phyloP scores from a whole-genome alignment of 2,329 filamentous ascomycete species.

The Byssoonygena ceratinophila region DNA sequence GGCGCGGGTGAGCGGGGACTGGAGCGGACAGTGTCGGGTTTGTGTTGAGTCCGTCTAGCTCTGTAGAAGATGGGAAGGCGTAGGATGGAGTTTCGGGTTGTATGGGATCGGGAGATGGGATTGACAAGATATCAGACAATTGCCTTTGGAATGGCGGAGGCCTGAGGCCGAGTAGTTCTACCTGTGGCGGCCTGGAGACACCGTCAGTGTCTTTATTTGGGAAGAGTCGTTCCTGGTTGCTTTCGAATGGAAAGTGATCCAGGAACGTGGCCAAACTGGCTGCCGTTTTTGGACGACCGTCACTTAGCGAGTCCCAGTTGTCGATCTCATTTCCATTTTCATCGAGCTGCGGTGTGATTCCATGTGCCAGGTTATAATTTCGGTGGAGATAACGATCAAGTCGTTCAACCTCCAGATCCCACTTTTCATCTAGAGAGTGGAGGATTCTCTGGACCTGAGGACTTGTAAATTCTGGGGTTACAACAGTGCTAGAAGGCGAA shows the following conservation, averaged over 20 bases:
- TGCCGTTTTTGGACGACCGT: slow-evolving; percentile 31
- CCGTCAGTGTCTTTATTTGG: neutral
- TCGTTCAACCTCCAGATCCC: slow-evolving; percentile 36
- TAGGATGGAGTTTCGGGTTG: neutral
- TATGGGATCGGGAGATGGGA: slow-evolving; percentile 3
- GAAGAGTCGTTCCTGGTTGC: neutral
- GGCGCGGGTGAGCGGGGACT: slow-evolving; percentile 10
- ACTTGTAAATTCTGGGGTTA: slow-evolving; percentile 15
- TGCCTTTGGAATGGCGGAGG: neutral
- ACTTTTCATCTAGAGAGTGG: slow-evolving; percentile 35
- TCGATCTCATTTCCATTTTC: slow-evolving; percentile 18
- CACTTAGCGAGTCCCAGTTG: slow-evolving; percentile 25
- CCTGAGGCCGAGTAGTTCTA: neutral
- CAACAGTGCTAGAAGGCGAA: slow-evolving; percentile 10
- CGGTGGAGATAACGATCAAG: slow-evolving; percentile 37
- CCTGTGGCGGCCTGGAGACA: neutral
- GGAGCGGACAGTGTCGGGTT: neutral
- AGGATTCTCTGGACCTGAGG: slow-evolving; percentile 36
- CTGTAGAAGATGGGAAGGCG: neutral
- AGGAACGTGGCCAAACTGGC: slow-evolving; percentile 32
- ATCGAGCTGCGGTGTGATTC: slow-evolving; percentile 16
- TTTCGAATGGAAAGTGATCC: slow-evolving; percentile 26
- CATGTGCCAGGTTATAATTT: slow-evolving; percentile 37
- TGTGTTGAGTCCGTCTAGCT: neutral
- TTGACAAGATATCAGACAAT: slow-evolving; percentile 4